Base-by-base conservation (phyloP, 768 basidiomycete species). In the Mycena filopes region DNA sequence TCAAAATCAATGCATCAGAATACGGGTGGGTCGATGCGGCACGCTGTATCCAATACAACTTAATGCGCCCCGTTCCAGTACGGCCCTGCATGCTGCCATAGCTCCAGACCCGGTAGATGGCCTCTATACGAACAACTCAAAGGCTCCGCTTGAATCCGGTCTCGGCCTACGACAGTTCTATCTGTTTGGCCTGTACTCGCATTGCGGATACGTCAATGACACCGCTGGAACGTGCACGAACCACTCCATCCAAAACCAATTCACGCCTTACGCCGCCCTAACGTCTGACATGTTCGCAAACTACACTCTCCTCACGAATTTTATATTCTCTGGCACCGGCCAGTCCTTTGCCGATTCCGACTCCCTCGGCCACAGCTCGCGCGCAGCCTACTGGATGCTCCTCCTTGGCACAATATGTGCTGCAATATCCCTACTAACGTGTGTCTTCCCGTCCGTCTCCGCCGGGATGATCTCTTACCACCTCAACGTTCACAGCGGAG, bases 131-230 rank as follows among this genome's bases (percentile, higher is more conserved):
- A 74, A 72, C 49, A 89, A 93, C 74, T 80, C 87, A 25, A 86
- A 86, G 36, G 82, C 84, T 45, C 88, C 92, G 5, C 85, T 94
- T 2, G 82, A 81, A 50, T 73, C 77, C 50, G 72, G 80, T 48
- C 78, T 80, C 16, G 93, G 93, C 21, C 78, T 94, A 60, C 86
- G 93, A 70, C 84, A 89, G 74, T 76, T 82, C 63, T 95, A 95
- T 78, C 80, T 87, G 63, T 94, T 90, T 67, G 93, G 93, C n/a
- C 80, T 95, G 26, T 95, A 94, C 78, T 87, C 88, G 21, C 87
- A 91, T 74, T 95, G 93, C 70, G 93, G 84, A 70, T 94, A 89
- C 70, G 79, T 90, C 69, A 84, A 87, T 67, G 76, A 78, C 43
- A 82, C 83, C 23, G 80, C 79, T 31, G 93, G 92, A 28, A 83